Evolutionary conservation across 148 eudicot genomes (phyloP).

Genomic region (Mesembryanthemum crystallinum): DNA sequence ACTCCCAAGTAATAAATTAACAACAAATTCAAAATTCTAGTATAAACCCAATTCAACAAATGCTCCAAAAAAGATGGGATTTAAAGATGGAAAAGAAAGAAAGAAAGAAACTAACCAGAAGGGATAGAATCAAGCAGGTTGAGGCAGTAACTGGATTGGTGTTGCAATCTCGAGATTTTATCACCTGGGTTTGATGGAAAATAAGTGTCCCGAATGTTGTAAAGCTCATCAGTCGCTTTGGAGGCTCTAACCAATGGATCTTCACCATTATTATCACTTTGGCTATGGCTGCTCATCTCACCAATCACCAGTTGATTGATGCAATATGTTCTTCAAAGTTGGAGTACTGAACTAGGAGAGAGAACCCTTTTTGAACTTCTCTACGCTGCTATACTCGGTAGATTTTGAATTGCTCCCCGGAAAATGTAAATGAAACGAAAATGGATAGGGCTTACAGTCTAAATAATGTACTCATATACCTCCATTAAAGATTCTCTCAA

Average conservation of each 20-base stretch:
- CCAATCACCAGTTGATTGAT: neutral
- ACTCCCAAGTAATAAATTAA: neutral
- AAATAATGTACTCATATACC: too few relatives aligned
- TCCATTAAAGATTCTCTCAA: too few relatives aligned
- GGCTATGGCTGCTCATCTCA: constrained; percentile 38
- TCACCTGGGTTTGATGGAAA: constrained; percentile 58
- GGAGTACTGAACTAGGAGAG: too few relatives aligned
- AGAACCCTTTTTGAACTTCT: too few relatives aligned
- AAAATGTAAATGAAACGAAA: too few relatives aligned
- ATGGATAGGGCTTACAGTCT: too few relatives aligned
- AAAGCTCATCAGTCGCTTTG: constrained; percentile 55
- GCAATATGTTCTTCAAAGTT: too few relatives aligned
- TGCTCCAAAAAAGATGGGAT: neutral
- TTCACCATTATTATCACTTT: constrained; percentile 13
- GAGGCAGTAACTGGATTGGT: constrained; percentile 59
- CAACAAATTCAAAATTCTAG: neutral
- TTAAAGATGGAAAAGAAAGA: neutral
- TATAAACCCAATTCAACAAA: neutral
- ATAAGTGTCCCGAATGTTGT: constrained; percentile 66
- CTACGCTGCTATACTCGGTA: too few relatives aligned
- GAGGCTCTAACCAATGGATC: constrained; percentile 43
- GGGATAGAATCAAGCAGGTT: constrained; percentile 64
- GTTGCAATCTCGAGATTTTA: constrained; percentile 45
- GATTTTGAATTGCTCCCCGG: too few relatives aligned
- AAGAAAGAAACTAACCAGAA: constrained; percentile 36